Percentiles rank a stretch among this genome's conserved stretches.
Evolutionary conservation across 805 yeast species (phyloP).

Genomic region (Lipomyces starkeyi): DNA sequence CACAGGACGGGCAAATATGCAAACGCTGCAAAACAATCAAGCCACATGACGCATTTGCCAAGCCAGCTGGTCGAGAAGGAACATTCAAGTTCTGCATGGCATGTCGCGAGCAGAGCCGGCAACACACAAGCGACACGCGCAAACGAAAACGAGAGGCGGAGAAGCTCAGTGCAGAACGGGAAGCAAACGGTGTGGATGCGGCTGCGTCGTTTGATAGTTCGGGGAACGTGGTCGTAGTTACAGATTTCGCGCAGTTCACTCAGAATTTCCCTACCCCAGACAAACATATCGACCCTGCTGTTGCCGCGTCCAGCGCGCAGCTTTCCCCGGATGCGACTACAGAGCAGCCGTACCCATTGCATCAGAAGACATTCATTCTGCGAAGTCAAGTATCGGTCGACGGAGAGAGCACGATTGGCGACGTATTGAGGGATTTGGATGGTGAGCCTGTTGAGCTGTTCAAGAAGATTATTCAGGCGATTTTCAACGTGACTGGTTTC

Average conservation of each 20-base stretch:
- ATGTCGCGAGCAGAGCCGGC: conserved; percentile 34
- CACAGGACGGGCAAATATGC: conserved; percentile 15
- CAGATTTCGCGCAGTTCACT: conserved; percentile 17
- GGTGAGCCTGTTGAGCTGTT: conserved; percentile 34
- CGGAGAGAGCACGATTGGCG: conserved; percentile 62
- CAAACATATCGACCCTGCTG: conserved; percentile 4
- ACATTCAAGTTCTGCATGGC: conserved; percentile 31
- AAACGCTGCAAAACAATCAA: conserved; percentile 28
- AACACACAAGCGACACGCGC: conserved; percentile 34
- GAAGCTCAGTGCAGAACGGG: conserved; percentile 1
- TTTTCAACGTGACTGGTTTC: conserved; percentile 28
- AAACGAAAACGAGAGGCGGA: conserved; percentile 33
- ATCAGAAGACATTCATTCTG: conserved; percentile 22
- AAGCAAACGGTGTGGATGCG: background rate
- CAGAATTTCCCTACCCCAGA: conserved; percentile 25
- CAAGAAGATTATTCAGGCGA: conserved; percentile 21
- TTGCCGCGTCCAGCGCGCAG: conserved; percentile 7
- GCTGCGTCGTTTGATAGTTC: background rate
- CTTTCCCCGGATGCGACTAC: background rate
- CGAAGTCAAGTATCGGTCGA: conserved; percentile 30
- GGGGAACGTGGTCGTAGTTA: conserved; percentile 11
- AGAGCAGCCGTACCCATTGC: background rate
- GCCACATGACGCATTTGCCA: conserved; percentile 18
- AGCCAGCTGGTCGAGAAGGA: conserved; percentile 33
- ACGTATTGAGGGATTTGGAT: conserved; percentile 67